Conservation (phyloP, 352 stramenopile genomes). For the Phytophthora macrochlamydospora region DNA sequence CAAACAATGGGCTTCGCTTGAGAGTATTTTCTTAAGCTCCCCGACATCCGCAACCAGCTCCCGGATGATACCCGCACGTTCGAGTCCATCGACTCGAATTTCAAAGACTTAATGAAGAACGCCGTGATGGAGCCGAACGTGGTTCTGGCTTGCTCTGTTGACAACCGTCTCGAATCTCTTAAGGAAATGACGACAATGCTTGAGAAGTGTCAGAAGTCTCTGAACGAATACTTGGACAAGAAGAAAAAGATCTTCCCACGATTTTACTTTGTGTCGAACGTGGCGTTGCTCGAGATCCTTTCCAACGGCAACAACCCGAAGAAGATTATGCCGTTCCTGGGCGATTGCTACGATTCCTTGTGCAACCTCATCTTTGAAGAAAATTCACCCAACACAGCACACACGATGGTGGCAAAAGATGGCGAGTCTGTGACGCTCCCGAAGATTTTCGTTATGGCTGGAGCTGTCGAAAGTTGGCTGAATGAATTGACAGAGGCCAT, state of each 20-base stretch:
- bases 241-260: conserved; percentile 93
- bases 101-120: conserved; percentile 92
- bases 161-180: conserved; percentile 79
- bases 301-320: conserved; percentile 95
- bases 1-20: conserved; percentile 88
- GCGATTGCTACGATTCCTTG: conserved; percentile 97
- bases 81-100: conserved; percentile 90
- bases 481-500: conserved; percentile 89
- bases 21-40: conserved; percentile 90
- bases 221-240: conserved; percentile 92
- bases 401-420: conserved; percentile 89
- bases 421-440: conserved; percentile 66
- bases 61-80: conserved; percentile 88
- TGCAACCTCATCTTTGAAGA: conserved; percentile 86
- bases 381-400: conserved; percentile 74
- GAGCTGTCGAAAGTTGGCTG: conserved; percentile 86
- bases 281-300: conserved; percentile 85
- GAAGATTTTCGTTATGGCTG: conserved; percentile 84
- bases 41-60: conserved; percentile 90
- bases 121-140: conserved; percentile 87
- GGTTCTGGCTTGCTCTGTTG: conserved; percentile 73
- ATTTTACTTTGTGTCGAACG: conserved; percentile 91
- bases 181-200: conserved; percentile 91
- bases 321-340: conserved; percentile 98
- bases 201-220: conserved; percentile 88